phyloP scores from a whole-genome alignment of 176 grass and related monocot species.

The Oryza rufipogon region DNA sequence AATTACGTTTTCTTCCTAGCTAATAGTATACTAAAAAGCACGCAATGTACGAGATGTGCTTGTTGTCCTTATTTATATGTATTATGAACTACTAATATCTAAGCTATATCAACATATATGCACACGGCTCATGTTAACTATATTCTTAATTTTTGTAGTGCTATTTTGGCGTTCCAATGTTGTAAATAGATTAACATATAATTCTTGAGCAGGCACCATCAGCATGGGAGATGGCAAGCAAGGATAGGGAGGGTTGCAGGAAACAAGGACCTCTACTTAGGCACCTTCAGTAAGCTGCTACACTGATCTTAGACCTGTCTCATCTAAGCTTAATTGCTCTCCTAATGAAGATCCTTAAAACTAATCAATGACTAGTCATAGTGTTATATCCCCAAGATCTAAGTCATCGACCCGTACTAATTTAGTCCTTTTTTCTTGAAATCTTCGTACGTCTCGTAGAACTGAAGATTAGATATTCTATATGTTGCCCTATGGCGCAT shows the following conservation, averaged over 20 bases:
- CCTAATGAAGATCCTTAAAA: conserved; percentile 34
- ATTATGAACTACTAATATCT: background rate
- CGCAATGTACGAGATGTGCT: background rate
- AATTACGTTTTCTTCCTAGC: background rate
- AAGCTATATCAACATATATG: background rate
- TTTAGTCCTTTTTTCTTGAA: conserved; percentile 62
- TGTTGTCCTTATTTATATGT: background rate
- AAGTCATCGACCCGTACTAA: conserved; percentile 47
- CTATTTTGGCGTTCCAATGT: background rate
- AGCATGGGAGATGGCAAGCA: conserved; percentile 84
- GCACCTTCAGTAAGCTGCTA: conserved; percentile 74
- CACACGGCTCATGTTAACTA: background rate
- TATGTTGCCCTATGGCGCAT: conserved; percentile 50
- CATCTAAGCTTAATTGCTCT: conserved; percentile 7
- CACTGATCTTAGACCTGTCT: background rate
- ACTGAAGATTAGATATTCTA: conserved; percentile 55
- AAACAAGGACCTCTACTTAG: conserved; percentile 77
- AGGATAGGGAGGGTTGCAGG: conserved; percentile 80
- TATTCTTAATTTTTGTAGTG: background rate
- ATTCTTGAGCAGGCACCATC: conserved; percentile 58
- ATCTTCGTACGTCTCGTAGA: conserved; percentile 54
- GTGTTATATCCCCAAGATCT: conserved; percentile 43
- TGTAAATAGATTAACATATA: background rate
- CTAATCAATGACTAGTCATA: conserved; percentile 44
- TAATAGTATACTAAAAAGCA: background rate